phyloP scores from a whole-genome alignment of 768 basidiomycete species.

The Dacryopinax primogenitus region DNA sequence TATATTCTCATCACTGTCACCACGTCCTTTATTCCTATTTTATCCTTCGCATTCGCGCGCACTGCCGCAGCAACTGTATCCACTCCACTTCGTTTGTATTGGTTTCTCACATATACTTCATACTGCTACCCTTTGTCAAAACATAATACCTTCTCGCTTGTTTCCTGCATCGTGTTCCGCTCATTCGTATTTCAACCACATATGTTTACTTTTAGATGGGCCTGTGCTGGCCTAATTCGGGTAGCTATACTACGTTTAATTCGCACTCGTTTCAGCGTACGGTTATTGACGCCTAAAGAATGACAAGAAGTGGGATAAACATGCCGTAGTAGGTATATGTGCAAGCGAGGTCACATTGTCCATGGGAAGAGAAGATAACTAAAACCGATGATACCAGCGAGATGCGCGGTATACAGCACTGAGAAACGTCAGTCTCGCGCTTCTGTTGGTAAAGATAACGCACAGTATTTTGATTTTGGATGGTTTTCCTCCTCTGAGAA shows the following conservation, averaged over 20 bases:
- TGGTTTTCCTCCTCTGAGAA: constrained; percentile 41
- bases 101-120: too few relatives aligned
- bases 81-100: too few relatives aligned
- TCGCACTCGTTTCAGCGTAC: background rate
- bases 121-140: too few relatives aligned
- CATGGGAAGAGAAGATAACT: constrained; percentile 39
- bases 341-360: constrained; percentile 22
- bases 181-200: too few relatives aligned
- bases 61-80: too few relatives aligned
- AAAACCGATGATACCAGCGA: constrained; percentile 49
- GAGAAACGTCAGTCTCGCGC: constrained; percentile 12
- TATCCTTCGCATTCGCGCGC: background rate
- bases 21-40: background rate
- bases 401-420: constrained; percentile 48
- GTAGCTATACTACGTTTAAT: background rate
- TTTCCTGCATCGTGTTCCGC: too few relatives aligned
- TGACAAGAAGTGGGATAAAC: too few relatives aligned
- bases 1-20: background rate
- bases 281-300: too few relatives aligned
- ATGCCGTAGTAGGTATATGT: background rate
- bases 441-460: constrained; percentile 22
- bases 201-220: background rate
- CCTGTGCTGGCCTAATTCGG: background rate
- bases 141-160: too few relatives aligned
- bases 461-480: constrained; percentile 41